Base-by-base conservation (phyloP, 305 asterid species). In the Fraxinus xanthoxyloides region DNA sequence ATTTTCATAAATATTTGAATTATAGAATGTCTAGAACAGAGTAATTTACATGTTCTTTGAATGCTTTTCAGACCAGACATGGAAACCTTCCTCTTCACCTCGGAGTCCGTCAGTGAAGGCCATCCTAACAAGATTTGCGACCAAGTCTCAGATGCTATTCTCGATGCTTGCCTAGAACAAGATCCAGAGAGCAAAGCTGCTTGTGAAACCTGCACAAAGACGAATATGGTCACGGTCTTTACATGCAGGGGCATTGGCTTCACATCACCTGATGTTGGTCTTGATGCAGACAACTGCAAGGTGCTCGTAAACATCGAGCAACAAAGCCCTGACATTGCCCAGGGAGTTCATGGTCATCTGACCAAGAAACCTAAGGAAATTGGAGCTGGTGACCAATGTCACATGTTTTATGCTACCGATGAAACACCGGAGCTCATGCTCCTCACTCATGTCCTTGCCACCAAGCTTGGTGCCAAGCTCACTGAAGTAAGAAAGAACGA, bases 201-300 rank as follows among this genome's bases (percentile, higher is more conserved):
- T 31, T 83, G 86, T 65, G 86, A 83, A 72, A 83, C 86, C 17
- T 83, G 86, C 83, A 79, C 83, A 17, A 83, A 83, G 83, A 83
- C 86, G 8, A 83, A 83, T 77, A 83, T 83, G 86, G n/a, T n/a
- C n/a, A n/a, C n/a, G n/a, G n/a, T n/a, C n/a, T n/a, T n/a, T n/a
- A n/a, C n/a, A n/a, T 84, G 87, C 80, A 77, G 87, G 75, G 87
- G 85, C 79, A 84, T 84, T 61, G 87, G 87, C 32, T 84, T 84
- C 77, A 84, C 72, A 5, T 84, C 87, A 59, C 40, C 85, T 78
- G 87, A 84, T 56, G 87, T 84, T 40, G 87, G 87, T 9, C 85
- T 84, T 10, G 87, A 84, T 81, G 87, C 87, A 10, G 85, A 77
- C 77, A 51, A 84, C 82, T 84, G 87, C 82, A 84, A 84, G 78